phyloP scores from a whole-genome alignment of 495 filamentous ascomycete species.

The Penicillium angulare region DNA sequence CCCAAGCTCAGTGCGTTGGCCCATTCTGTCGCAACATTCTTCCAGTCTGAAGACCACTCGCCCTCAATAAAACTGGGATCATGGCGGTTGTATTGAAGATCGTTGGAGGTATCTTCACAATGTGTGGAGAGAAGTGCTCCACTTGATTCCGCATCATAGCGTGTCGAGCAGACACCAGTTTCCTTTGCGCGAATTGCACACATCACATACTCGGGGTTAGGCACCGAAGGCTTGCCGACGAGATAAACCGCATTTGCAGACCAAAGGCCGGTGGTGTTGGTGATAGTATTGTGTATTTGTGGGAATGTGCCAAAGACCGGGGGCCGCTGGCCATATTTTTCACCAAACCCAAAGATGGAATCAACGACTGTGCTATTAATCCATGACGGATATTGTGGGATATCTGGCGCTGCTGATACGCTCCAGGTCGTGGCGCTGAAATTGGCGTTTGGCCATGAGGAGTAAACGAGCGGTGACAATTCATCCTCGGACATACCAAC shows the following conservation, averaged over 20 bases:
- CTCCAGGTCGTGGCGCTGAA: conserved; percentile 39
- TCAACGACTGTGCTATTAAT: conserved; percentile 63
- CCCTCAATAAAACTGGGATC: conserved; percentile 31
- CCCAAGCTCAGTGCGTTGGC: conserved; percentile 55
- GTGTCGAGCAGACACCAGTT: conserved; percentile 59
- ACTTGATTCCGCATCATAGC: conserved; percentile 55
- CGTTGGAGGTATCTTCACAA: conserved; percentile 56
- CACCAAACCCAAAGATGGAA: conserved; percentile 65
- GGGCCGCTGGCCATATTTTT: conserved; percentile 45
- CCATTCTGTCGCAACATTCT: conserved; percentile 57
- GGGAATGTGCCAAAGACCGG: conserved; percentile 67
- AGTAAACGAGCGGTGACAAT: conserved; percentile 60
- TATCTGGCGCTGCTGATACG: conserved; percentile 7
- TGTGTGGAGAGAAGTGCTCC: conserved; percentile 52
- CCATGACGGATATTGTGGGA: conserved; percentile 32
- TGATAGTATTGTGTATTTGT: conserved; percentile 60
- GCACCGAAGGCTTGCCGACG: conserved; percentile 48
- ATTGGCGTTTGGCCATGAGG: conserved; percentile 48
- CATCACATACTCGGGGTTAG: conserved; percentile 51
- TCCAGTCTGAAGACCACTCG: conserved; percentile 50
- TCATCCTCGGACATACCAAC: conserved; percentile 57
- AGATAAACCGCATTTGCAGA: conserved; percentile 58
- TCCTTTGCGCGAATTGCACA: conserved; percentile 60
- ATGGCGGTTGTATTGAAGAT: conserved; percentile 49
- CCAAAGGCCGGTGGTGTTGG: conserved; percentile 47